These are phyloP conservation scores for Puccinia horiana DNA, from an alignment of 1,284 basidiomycete genomes.

Conservation along the genomic window DNA sequence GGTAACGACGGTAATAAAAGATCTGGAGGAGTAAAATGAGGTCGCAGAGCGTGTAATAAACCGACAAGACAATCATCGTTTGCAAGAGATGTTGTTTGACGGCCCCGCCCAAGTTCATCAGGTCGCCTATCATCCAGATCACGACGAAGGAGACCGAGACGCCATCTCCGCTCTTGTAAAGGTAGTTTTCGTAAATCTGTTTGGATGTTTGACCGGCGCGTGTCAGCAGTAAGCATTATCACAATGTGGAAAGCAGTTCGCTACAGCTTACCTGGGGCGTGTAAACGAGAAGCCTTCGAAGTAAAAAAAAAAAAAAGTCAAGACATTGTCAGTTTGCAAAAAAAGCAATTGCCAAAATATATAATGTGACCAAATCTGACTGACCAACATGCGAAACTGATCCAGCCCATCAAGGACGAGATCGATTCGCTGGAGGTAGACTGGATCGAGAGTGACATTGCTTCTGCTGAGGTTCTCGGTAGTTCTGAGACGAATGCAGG, in stretches of 20 bases:
- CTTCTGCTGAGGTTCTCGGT: not conserved
- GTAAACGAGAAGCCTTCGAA: slow-evolving; percentile 30
- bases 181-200: slow-evolving; percentile 41
- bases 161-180: slow-evolving; percentile 23
- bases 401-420: slow-evolving; percentile 42
- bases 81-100: slow-evolving; percentile 35
- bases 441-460: slow-evolving; percentile 12
- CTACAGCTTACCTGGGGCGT: not conserved
- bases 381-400: slow-evolving; percentile 45
- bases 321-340: not conserved
- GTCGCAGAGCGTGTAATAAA: slow-evolving; percentile 42
- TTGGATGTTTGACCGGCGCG: too few species aligned
- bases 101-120: slow-evolving; percentile 37
- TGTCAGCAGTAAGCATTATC: too few species aligned
- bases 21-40: slow-evolving; percentile 32
- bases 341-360: not conserved
- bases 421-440: slow-evolving; percentile 7
- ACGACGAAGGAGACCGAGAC: slow-evolving; percentile 25
- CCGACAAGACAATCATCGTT: slow-evolving; percentile 36
- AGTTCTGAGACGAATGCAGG: too few species aligned
- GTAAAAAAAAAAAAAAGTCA: not conserved
- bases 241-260: not conserved
- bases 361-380: not conserved
- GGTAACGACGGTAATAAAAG: slow-evolving; percentile 28
- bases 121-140: slow-evolving; percentile 44